Conservation (phyloP, 176 grass and related monocot genomes). For the Leersia perrieri region DNA sequence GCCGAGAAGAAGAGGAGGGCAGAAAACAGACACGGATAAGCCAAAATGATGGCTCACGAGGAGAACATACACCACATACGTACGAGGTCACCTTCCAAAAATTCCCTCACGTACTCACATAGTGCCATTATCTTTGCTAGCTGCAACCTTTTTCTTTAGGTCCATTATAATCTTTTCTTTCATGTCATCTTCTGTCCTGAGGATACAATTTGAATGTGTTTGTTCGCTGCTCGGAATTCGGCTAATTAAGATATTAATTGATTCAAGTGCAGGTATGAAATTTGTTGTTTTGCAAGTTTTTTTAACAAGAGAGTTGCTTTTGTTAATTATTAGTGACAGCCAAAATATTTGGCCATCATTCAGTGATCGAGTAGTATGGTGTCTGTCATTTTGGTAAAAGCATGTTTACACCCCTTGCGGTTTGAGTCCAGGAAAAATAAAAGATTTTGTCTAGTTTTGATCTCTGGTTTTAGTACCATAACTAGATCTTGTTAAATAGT, state of each 20-base stretch:
- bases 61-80: slow-evolving; percentile 10
- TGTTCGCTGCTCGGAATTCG: background rate
- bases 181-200: background rate
- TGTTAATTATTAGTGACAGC: too few relatives aligned
- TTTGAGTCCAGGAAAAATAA: too few relatives aligned
- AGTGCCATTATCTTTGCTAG: background rate
- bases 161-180: background rate
- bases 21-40: background rate
- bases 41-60: slow-evolving; percentile 18
- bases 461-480: too few relatives aligned
- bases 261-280: background rate
- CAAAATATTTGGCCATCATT: too few relatives aligned
- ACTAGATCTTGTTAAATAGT: too few relatives aligned
- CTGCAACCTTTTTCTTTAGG: background rate
- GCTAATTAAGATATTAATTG: background rate
- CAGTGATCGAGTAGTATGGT: too few relatives aligned
- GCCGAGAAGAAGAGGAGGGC: background rate
- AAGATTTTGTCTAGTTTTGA: too few relatives aligned
- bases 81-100: slow-evolving; percentile 16
- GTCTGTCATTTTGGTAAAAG: too few relatives aligned
- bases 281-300: too few relatives aligned
- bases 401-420: too few relatives aligned
- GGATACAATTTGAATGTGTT: background rate
- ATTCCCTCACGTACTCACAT: slow-evolving; percentile 2
- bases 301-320: too few relatives aligned